Base-by-base conservation (phyloP, 441 rosid genomes). In the Populus hybrid region DNA sequence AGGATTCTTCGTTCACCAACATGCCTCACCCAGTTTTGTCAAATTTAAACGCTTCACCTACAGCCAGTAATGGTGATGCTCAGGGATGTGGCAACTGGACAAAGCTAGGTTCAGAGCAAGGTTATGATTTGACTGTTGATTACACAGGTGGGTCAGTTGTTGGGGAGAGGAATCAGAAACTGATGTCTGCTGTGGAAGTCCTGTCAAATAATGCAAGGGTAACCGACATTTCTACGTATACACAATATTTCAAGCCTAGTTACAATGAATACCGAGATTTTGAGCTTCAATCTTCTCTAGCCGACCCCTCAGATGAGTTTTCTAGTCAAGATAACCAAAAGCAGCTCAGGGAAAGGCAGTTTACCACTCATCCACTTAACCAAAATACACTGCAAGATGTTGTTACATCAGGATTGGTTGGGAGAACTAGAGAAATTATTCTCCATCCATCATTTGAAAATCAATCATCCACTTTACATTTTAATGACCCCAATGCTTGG, bases 111-210 rank as follows among this genome's bases (percentile, higher is more conserved):
- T 82, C 86, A 4, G 84, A 88, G 67, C 80, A 80, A 14, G 75
- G 63, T 20, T 77, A 75, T 76, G 88, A 86, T 74, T 86, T 86
- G 94, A 75, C 69, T 85, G 82, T 78, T 71, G 84, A 83, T 83
- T 81, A 78, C 71, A 76, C 85, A 20, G 76, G 81, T 84, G 89
- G 85, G 64, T 75, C 79, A 18, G 77, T 69, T 9, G 82, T 72
- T 65, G 83, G 85, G 64, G 83, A 71, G 63, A 69, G 45, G 77
- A 81, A 82, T 76, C 85, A 80, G 35, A 84, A 74, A 77, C 64
- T 76, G 70, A 36, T 82, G 81, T 73, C 74, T 72, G 82, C 73
- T 72, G 83, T 83, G 61, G 81, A 76, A 31, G 86, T 82, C 82
- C 23, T 86, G 82, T 85, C 89, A 70, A 86, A 81, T 83, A 82